Evolutionary conservation across 1,284 basidiomycete genomes (phyloP).

Genomic region (Ganoderma resinaceum): DNA sequence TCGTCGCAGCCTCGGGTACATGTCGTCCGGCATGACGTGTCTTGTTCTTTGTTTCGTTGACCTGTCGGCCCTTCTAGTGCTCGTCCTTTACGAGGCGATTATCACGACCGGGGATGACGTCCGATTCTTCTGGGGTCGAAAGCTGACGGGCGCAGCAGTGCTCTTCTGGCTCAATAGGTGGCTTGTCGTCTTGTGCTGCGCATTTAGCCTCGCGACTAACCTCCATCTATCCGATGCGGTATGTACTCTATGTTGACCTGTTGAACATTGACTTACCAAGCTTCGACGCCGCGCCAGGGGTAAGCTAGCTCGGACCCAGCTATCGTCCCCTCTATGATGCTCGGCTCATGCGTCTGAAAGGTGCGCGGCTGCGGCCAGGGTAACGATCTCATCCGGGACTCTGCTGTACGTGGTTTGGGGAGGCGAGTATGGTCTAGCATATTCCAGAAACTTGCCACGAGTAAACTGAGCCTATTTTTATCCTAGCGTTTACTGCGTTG

Average conservation of each 20-base stretch:
- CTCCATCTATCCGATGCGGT: not conserved
- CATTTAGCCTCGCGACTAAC: not conserved
- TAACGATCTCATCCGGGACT: not conserved
- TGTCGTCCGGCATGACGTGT: not conserved
- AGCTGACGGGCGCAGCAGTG: not conserved
- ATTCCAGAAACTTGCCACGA: not conserved
- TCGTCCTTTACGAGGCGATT: conserved; percentile 1
- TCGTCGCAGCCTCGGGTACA: not conserved
- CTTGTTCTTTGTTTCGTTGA: not conserved
- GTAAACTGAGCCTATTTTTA: not conserved
- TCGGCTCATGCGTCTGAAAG: not conserved
- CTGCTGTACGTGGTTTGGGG: not conserved
- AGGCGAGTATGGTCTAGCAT: not conserved
- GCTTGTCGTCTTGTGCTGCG: not conserved
- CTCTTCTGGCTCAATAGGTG: conserved; percentile 4
- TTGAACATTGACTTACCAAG: not conserved
- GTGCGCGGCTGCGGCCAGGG: not conserved
- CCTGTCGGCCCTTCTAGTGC: not conserved
- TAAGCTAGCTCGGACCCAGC: not conserved
- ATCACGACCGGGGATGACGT: not conserved
- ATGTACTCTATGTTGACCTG: not conserved
- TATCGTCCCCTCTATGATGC: not conserved
- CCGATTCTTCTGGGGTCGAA: not conserved
- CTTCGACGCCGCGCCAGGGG: not conserved
- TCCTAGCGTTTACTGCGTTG: not conserved